phyloP scores from a whole-genome alignment of 768 basidiomycete genomes.

The Amanita pallidorosea region DNA sequence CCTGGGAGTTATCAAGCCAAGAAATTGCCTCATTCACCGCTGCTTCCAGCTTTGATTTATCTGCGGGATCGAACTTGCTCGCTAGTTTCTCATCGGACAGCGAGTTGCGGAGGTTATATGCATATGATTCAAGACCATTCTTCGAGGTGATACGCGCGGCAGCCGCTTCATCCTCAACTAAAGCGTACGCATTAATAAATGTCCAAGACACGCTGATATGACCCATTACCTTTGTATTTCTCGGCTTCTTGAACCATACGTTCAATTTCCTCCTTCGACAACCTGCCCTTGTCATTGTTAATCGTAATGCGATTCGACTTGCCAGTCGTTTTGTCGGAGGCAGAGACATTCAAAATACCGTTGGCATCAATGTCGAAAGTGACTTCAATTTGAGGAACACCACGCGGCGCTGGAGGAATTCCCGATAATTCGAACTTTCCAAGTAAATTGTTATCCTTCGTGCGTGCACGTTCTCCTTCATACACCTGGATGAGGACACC shows the following conservation, averaged over 20 bases:
- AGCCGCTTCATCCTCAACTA: slow-evolving; percentile 81
- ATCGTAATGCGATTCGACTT: slow-evolving; percentile 93
- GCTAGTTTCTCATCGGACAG: slow-evolving; percentile 77
- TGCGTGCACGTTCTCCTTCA: slow-evolving; percentile 97
- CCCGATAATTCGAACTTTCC: slow-evolving; percentile 98
- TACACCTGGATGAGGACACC: slow-evolving; percentile 97
- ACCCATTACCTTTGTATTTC: slow-evolving; percentile 69
- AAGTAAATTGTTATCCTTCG: slow-evolving; percentile 97
- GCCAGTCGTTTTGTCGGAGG: slow-evolving; percentile 92
- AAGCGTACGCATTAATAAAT: not conserved
- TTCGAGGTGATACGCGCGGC: slow-evolving; percentile 76
- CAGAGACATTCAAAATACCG: slow-evolving; percentile 93
- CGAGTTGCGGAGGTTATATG: slow-evolving; percentile 93
- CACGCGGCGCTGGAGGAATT: slow-evolving; percentile 94
- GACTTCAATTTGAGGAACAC: slow-evolving; percentile 96
- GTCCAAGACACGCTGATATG: not conserved
- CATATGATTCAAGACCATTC: slow-evolving; percentile 89
- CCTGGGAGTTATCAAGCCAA: slow-evolving; percentile 82
- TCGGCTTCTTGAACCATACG: slow-evolving; percentile 95
- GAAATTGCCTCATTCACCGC: slow-evolving; percentile 76
- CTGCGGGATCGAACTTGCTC: slow-evolving; percentile 76
- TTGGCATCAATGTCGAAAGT: slow-evolving; percentile 98
- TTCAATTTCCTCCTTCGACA: slow-evolving; percentile 97
- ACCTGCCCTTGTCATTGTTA: slow-evolving; percentile 93
- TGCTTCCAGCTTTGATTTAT: slow-evolving; percentile 76